Conservation (phyloP, 805 yeast genomes). For the Candida nitratophila region DNA sequence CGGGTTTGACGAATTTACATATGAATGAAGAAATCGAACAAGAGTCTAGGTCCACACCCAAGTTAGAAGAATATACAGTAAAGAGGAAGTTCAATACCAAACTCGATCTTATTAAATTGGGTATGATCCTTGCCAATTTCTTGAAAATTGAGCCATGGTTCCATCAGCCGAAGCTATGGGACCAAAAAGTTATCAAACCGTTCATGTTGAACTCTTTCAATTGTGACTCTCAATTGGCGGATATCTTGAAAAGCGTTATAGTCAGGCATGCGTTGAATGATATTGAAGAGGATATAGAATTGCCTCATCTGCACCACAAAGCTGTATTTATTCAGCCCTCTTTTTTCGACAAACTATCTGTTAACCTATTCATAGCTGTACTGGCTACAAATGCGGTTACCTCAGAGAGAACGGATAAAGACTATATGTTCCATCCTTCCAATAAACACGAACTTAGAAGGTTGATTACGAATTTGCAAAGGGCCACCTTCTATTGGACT, state of each 20-base stretch:
- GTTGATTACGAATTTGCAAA: constrained; percentile 52
- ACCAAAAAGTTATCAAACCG: constrained; percentile 37
- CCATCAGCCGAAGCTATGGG: constrained; percentile 42
- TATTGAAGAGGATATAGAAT: constrained; percentile 44
- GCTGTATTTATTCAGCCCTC: constrained; percentile 59
- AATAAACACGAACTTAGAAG: constrained; percentile 48
- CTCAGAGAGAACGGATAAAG: constrained; percentile 58
- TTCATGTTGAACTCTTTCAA: constrained; percentile 33
- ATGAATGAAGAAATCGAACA: constrained; percentile 29
- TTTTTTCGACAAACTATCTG: constrained; percentile 50
- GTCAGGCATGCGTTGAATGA: constrained; percentile 52
- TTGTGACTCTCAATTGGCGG: constrained; percentile 32
- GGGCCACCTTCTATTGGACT: constrained; percentile 71
- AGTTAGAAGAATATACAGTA: constrained; percentile 32
- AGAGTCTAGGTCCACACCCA: not conserved
- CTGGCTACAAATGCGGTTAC: constrained; percentile 69
- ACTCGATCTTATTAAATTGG: constrained; percentile 48
- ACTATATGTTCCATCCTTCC: constrained; percentile 63
- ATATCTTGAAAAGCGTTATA: constrained; percentile 39
- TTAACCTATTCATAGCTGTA: constrained; percentile 60
- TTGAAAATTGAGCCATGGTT: constrained; percentile 55
- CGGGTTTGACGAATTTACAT: constrained; percentile 55
- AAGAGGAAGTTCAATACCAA: constrained; percentile 42
- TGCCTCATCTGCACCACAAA: constrained; percentile 54
- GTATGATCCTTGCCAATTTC: constrained; percentile 44